phyloP scores from a whole-genome alignment of 352 stramenopile genomes.

The Sclerospora graminicola region DNA sequence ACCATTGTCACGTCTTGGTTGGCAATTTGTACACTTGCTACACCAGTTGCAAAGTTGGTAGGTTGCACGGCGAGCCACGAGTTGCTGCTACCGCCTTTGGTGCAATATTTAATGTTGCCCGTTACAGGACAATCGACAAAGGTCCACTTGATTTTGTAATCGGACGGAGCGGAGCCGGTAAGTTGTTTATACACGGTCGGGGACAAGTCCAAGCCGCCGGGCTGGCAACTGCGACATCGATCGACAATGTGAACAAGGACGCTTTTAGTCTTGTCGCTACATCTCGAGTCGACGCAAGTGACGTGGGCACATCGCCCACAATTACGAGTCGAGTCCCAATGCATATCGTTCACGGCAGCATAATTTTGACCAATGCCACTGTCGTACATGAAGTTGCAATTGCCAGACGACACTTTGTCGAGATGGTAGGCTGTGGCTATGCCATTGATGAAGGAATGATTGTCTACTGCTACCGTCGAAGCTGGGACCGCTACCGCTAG shows the following conservation, averaged over 20 bases:
- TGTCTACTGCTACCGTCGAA: background rate
- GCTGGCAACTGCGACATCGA: constrained; percentile 49
- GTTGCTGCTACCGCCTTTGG: constrained; percentile 37
- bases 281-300: constrained; percentile 38
- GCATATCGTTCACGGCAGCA: constrained; percentile 47
- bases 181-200: constrained; percentile 32
- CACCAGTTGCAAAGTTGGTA: constrained; percentile 25
- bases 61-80: constrained; percentile 38
- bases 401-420: constrained; percentile 26
- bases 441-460: constrained; percentile 22
- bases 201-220: constrained; percentile 50
- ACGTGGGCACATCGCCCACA: constrained; percentile 65
- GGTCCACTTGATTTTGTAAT: constrained; percentile 37
- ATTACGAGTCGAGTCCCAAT: constrained; percentile 45
- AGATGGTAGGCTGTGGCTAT: constrained; percentile 52
- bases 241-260: constrained; percentile 52
- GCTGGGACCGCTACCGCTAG: constrained; percentile 5
- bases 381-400: constrained; percentile 67
- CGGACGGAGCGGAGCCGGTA: constrained; percentile 28
- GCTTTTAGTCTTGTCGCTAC: constrained; percentile 26
- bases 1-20: constrained; percentile 54
- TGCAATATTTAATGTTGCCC: constrained; percentile 37
- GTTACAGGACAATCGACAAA: constrained; percentile 38
- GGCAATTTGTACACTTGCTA: constrained; percentile 30
- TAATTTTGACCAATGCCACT: constrained; percentile 34